Base-by-base conservation (phyloP, 768 basidiomycete species). In the Tricholoma sp. region DNA sequence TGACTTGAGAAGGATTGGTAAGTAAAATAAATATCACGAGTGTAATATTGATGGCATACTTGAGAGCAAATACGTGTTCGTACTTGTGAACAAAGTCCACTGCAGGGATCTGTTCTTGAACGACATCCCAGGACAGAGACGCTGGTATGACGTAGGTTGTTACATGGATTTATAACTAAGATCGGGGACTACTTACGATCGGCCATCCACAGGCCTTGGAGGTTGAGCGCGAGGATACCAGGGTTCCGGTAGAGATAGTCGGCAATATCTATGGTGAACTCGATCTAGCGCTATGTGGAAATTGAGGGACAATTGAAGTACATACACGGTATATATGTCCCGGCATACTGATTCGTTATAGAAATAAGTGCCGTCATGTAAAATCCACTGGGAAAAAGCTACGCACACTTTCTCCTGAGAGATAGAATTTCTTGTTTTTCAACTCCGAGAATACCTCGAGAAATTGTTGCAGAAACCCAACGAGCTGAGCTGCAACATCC, bases 41-140 rank as follows among this genome's bases (percentile, higher is more conserved):
- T 17, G 36, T 15, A 33, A 32, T 39, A 6, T 24, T 24, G 2
- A 24, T 24, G 24, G 63, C 82, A 29, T 58, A 89, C 88, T 89
- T 88, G 70, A 91, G 78, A 0, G 86, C 74, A 63, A 91, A 90
- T 11, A 90, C 80, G 57, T 81, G 74, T 60, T 83, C 68, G 55
- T 85, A 89, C 69, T 86, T 85, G 66, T 88, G 80, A 5, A 91
- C 89, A 58, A 90, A 90, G 56, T 78, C 72, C 28, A 89, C 84
- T 0, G 86, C 87, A 1, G 88, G 86, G 47, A 91, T 86, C 67
- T 90, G 74, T 52, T 76, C 69, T 65, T 88, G 86, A 10, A 86
- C 82, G 9, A 89, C 77, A 28, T 79, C 72, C 78, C 80, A 87
- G 0, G 83, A 82, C 4, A 89, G 59, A 3, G 74, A 72, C 13